A percentile compares a stretch with the other conserved stretches of the same genome.
Evolutionary conservation across 1,139 yeast genomes (phyloP).

Genomic region (Hemisphaericaspora xylofermentans): DNA sequence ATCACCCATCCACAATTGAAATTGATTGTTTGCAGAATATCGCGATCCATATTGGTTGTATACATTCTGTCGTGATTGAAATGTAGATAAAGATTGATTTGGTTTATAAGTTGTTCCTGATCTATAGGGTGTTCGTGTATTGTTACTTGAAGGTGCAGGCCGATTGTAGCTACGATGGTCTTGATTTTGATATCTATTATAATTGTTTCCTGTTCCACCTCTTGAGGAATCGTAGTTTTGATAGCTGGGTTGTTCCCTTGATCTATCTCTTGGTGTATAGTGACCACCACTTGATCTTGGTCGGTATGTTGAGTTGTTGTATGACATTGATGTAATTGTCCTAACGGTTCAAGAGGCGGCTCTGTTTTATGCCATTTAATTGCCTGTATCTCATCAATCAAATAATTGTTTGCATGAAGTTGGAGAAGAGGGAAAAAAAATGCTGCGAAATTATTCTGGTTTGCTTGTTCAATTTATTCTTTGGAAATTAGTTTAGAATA

Average conservation of each 20-base stretch:
- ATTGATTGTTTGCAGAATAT: conserved; percentile 11
- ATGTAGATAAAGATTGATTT: conserved; percentile 1
- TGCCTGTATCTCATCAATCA: no score
- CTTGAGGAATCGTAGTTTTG: conserved; percentile 2
- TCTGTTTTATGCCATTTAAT: background rate
- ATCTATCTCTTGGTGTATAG: conserved; percentile 3
- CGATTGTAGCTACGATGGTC: conserved; percentile 1
- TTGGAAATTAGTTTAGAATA: conserved; percentile 14
- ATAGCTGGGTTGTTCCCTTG: background rate
- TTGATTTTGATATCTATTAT: conserved; percentile 5
- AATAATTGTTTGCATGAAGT: no score
- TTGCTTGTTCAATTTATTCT: no score
- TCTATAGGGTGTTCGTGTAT: conserved; percentile 1
- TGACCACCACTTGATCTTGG: conserved; percentile 11
- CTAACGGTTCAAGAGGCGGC: no score
- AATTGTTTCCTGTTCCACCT: background rate
- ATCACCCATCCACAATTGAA: conserved; percentile 90
- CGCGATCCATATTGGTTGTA: conserved; percentile 14
- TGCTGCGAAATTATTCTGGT: conserved; percentile 4
- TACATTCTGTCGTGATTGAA: conserved; percentile 14
- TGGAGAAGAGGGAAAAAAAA: background rate
- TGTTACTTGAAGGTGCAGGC: background rate
- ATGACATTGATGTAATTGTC: conserved; percentile 4
- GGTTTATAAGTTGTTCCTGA: background rate
- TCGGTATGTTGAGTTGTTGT: conserved; percentile 11